Percentiles rank a stretch among this genome's conserved stretches.
These are phyloP conservation scores for Magnaporthales sp. DNA, from an alignment of 2,329 filamentous ascomycete species.

Conservation along the genomic window DNA sequence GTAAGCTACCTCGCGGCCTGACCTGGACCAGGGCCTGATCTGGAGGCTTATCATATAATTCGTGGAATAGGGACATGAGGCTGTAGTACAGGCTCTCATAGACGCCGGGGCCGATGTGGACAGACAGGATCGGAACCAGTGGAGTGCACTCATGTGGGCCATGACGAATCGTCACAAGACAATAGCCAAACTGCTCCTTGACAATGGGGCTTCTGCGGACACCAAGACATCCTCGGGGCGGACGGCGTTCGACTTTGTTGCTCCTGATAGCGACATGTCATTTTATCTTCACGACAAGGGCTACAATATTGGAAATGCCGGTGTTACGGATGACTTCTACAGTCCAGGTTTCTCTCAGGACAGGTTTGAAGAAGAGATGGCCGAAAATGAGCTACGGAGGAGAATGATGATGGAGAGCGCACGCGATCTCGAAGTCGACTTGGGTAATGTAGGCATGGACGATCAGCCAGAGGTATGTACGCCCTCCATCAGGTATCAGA, in stretches of 20 bases:
- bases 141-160: conserved; percentile 98
- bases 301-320: conserved; percentile 76
- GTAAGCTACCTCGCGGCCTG: conserved; percentile 38
- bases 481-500: not conserved
- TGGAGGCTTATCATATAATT: not conserved
- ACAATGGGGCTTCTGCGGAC: conserved; percentile 91
- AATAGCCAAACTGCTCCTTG: conserved; percentile 85
- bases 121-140: conserved; percentile 89
- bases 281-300: conserved; percentile 92
- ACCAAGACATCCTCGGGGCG: conserved; percentile 90
- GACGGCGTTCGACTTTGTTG: conserved; percentile 91
- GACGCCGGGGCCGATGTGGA: conserved; percentile 83
- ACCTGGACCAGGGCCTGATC: conserved; percentile 5
- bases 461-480: conserved; percentile 75
- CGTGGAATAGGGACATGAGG: conserved; percentile 64
- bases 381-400: conserved; percentile 88
- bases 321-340: conserved; percentile 85
- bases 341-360: conserved; percentile 86
- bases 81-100: conserved; percentile 76
- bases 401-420: conserved; percentile 99
- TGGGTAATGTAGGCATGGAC: conserved; percentile 92
- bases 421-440: conserved; percentile 88
- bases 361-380: conserved; percentile 93
- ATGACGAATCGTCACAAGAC: conserved; percentile 98
- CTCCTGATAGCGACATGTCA: conserved; percentile 92